These are phyloP conservation scores for Paecilomyces fulvus DNA, from an alignment of 2,329 filamentous ascomycete species.

Conservation along the genomic window DNA sequence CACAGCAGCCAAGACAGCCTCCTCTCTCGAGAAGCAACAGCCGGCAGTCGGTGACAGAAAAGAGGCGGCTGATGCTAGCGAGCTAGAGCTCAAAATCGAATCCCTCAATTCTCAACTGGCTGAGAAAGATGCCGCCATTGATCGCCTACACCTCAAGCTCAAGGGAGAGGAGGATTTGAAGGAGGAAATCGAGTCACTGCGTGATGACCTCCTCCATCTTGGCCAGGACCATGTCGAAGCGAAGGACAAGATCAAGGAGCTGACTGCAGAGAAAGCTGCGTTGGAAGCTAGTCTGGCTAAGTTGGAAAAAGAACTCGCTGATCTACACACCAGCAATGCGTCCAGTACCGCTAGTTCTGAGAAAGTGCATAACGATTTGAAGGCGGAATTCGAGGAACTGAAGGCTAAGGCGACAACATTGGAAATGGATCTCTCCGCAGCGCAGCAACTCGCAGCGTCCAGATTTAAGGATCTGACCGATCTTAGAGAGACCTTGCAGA, in stretches of 20 bases:
- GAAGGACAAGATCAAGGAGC: conserved; percentile 63
- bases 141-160: conserved; percentile 59
- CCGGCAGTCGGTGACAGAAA: conserved; percentile 20
- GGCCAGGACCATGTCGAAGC: conserved; percentile 78
- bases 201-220: conserved; percentile 68
- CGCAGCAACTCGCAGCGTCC: conserved; percentile 75
- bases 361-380: conserved; percentile 47
- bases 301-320: conserved; percentile 62
- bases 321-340: conserved; percentile 42
- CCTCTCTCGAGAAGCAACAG: conserved; percentile 9
- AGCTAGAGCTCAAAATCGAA: conserved; percentile 29
- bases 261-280: conserved; percentile 57
- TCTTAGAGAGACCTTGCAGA: conserved; percentile 68
- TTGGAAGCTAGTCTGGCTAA: conserved; percentile 57
- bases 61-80: conserved; percentile 26
- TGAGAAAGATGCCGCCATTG: conserved; percentile 64
- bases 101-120: conserved; percentile 25
- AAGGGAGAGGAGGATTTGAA: conserved; percentile 68
- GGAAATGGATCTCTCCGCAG: conserved; percentile 75
- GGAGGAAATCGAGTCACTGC: conserved; percentile 78
- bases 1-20: conserved; percentile 13
- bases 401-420: conserved; percentile 61
- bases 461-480: conserved; percentile 84
- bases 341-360: conserved; percentile 40
- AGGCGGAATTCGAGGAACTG: conserved; percentile 60